Percentiles rank a stretch among this genome's conserved stretches.
phyloP scores from a whole-genome alignment of 129 eudicot species.

The Lonicera japonica region DNA sequence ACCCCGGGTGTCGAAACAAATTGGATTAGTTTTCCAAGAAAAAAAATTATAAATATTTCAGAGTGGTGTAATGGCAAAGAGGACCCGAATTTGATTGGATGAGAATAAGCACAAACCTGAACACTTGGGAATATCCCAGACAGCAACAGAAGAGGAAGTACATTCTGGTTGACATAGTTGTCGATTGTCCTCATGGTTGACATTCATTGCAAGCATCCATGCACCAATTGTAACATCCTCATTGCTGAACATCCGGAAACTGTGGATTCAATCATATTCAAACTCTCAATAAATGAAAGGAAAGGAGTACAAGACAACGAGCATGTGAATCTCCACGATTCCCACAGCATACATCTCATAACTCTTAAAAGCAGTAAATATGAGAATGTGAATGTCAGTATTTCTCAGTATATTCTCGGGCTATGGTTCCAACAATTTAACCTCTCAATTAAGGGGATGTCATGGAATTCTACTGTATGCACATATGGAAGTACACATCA shows the following conservation, averaged over 20 bases:
- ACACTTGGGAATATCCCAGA: slow-evolving; percentile 97
- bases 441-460: background rate
- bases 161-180: slow-evolving; percentile 70
- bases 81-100: too few species aligned
- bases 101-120: slow-evolving; percentile 73
- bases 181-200: slow-evolving; percentile 63
- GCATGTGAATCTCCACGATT: background rate
- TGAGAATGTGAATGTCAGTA: background rate
- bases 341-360: too few species aligned
- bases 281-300: too few species aligned
- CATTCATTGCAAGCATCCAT: slow-evolving; percentile 99
- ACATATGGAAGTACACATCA: background rate
- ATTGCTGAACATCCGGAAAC: slow-evolving; percentile 92
- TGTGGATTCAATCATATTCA: slow-evolving; percentile 19
- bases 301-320: background rate
- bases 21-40: too few species aligned
- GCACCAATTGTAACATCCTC: slow-evolving; percentile 96
- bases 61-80: too few species aligned
- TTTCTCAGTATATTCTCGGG: background rate
- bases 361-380: too few species aligned
- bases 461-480: background rate
- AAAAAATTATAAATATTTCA: too few species aligned
- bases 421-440: background rate
- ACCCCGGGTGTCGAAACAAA: too few species aligned
- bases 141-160: slow-evolving; percentile 70